These are phyloP conservation scores for Sphaerulina vaccinii DNA, from an alignment of 2,329 filamentous ascomycete species.

Conservation along the genomic window DNA sequence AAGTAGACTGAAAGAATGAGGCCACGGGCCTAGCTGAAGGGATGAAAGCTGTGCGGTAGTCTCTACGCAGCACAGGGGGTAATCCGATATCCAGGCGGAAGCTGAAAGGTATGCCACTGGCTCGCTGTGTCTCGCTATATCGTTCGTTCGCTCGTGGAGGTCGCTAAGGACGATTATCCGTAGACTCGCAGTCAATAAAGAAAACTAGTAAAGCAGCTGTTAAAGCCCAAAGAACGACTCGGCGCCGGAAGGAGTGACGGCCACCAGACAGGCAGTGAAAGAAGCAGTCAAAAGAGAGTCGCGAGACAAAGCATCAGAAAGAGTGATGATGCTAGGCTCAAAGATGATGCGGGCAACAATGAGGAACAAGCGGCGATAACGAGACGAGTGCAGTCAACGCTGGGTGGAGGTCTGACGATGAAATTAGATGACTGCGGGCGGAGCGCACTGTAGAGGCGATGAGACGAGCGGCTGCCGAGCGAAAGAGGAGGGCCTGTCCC, in stretches of 20 bases:
- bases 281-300: slow-evolving; percentile 30
- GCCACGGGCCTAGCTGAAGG: slow-evolving; percentile 23
- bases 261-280: slow-evolving; percentile 24
- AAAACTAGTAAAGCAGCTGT: slow-evolving; percentile 14
- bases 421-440: slow-evolving; percentile 14
- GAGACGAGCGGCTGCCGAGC: neutral
- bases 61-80: slow-evolving; percentile 2
- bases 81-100: slow-evolving; percentile 9
- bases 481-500: neutral
- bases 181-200: slow-evolving; percentile 25
- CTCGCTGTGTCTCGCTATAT: slow-evolving; percentile 1
- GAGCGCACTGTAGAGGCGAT: neutral
- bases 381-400: slow-evolving; percentile 12
- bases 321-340: slow-evolving; percentile 32
- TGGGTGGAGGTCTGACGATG: slow-evolving; percentile 15
- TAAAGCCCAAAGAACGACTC: slow-evolving; percentile 26
- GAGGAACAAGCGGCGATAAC: slow-evolving; percentile 11
- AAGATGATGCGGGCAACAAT: slow-evolving; percentile 3
- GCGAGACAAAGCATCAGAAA: slow-evolving; percentile 33
- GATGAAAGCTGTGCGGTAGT: slow-evolving; percentile 25
- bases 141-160: slow-evolving; percentile 4
- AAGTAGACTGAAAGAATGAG: slow-evolving; percentile 1
- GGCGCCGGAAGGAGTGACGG: slow-evolving; percentile 34
- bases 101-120: slow-evolving; percentile 4
- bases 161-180: slow-evolving; percentile 3